Base-by-base conservation (phyloP, 2,329 filamentous ascomycete species). In the Leptographium procerum region DNA sequence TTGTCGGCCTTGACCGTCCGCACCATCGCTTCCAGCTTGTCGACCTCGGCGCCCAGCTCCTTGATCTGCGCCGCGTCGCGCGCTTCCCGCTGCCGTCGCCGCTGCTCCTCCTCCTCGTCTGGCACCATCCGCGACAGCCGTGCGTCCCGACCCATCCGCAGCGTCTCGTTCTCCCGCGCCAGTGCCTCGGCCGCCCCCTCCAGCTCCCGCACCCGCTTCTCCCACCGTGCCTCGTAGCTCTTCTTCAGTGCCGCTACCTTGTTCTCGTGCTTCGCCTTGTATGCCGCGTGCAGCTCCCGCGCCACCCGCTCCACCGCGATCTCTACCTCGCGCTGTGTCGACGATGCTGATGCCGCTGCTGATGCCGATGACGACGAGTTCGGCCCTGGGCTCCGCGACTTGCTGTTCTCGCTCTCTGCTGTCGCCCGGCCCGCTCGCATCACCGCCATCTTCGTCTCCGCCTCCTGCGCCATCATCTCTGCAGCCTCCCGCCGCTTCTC, bases 231-330 rank as follows among this genome's bases (percentile, higher is more conserved):
- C 70, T 96, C 90, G 73, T 97, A 87, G 62, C 82, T 86, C 73
- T 86, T 86, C 74, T 87, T 97, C 63, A 99, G 78, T 4, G 91
- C 92, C 1, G 89, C 83, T 51, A 97, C 92, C 76, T 99, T 99
- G 62, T 86, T 89, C 75, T 97, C 92, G 70, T 99, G 94, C 75
- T 99, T 99, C 69, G 87, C 85, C 75, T 96, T 97, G 80, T 99
- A 99, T 13, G 96, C 80, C 0, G 86, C 81, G 69, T 99, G 94
- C 47, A 99, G 80, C 69, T 99, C 94, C 33, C 90, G 83, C n/a
- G 92, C 91, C 47, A 97, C 91, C 64, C 91, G 90, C 72, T 96
- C 90, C 26, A 92, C 87, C 1, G 88, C 87, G 51, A 88, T 79
- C 68, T 96, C 91, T 55, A 96, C 87, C 63, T 95, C 90, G 64